Evolutionary conservation across 176 grass and related monocot genomes (phyloP), one percentile per base, ranked within the genome.

Genomic region (Otatea glauca): DNA sequence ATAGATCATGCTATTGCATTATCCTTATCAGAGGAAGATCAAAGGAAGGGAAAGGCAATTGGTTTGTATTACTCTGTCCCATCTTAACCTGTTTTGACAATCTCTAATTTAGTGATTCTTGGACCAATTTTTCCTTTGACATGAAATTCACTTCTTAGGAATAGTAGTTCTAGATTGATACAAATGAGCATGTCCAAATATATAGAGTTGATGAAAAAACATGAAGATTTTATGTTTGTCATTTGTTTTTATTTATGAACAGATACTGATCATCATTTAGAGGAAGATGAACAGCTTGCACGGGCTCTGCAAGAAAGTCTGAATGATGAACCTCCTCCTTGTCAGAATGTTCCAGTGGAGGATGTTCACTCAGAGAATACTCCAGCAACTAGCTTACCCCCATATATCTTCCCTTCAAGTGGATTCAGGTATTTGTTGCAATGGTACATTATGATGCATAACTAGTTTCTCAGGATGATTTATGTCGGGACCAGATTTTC

Each of bases 271-370:
- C 84, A 91, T 80, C 70, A 84, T 78, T 81, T 92, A 68, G 94
- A 97, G 81, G 92, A 97, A 91, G 94, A 97, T 84, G 94, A 97
- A 85, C 91, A 94, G 68, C 88, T 97, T 87, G 92, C 94, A 91
- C 78, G 85, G 47, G 94, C 94, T 69, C 79, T 97, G 44, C 92
- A 97, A 50, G 94, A 97, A 74, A 97, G 92, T 81, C 82, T 94
- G 83, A 89, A 97, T 72, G 68, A 77, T 71, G 92, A 90, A 70
- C 81, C 84, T 89, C 83, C 82, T 66, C 72, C 76, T 85, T 77
- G 32, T 84, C 74, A 56, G 59, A 85, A 86, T 86, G 70, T 79
- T 61, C 90, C 83, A 68, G 50, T 63, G 51, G 56, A 81, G 64
- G 61, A 86, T 76, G 51, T 71, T 92, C 75, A 65, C 84, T 55